These are phyloP conservation scores for Fraxinus baroniana DNA, from an alignment of 305 asterid species.

Conservation along the genomic window DNA sequence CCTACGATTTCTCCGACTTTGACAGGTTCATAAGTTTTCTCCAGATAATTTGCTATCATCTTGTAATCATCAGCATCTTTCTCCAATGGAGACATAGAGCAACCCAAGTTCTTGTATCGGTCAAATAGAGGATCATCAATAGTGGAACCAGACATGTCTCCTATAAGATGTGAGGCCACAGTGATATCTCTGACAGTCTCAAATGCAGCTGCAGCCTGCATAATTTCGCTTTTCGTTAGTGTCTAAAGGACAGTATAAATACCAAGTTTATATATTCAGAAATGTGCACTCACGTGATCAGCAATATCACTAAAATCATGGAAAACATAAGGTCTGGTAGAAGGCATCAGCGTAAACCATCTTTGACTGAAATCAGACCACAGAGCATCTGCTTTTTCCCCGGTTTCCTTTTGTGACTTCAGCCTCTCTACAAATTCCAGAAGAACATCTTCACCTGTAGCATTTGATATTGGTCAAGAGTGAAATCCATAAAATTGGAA, in stretches of 20 bases:
- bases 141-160: conserved; percentile 69
- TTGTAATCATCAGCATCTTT: conserved; percentile 63
- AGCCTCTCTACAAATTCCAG: conserved; percentile 39
- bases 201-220: conserved; percentile 71
- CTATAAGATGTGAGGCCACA: conserved; percentile 71
- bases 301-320: conserved; percentile 59
- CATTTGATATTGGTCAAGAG: background rate
- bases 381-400: conserved; percentile 32
- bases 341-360: conserved; percentile 78
- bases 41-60: conserved; percentile 70
- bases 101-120: conserved; percentile 63
- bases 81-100: conserved; percentile 52
- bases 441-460: conserved; percentile 60
- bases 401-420: conserved; percentile 21
- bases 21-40: conserved; percentile 78
- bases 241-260: background rate
- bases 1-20: conserved; percentile 74
- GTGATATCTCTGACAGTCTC: conserved; percentile 77
- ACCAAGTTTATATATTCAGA: background rate
- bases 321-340: conserved; percentile 59
- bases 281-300: conserved; percentile 57
- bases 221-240: background rate
- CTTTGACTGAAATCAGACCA: conserved; percentile 72
- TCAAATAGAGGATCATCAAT: conserved; percentile 79
- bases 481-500: background rate